Evolutionary conservation across 371 early-diverging fungal genomes (phyloP).

Genomic region (Entomophthora muscae): DNA sequence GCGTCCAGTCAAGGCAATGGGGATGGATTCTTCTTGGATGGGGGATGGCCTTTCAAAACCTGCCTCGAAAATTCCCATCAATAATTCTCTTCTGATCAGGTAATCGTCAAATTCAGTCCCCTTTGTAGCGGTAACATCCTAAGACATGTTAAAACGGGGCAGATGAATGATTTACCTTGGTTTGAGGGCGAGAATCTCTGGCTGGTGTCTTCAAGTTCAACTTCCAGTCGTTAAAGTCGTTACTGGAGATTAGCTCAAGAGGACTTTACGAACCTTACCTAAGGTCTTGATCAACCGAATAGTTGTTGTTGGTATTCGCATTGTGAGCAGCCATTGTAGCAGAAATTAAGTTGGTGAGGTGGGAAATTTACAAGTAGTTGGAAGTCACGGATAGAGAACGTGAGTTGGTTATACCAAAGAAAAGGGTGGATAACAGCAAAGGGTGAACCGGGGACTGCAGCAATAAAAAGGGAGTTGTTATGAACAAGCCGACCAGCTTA

Average conservation of each 20-base stretch:
- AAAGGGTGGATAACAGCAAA: too few species aligned
- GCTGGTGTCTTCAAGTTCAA: slow-evolving; percentile 45
- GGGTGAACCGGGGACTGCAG: too few species aligned
- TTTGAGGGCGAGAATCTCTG: slow-evolving; percentile 77
- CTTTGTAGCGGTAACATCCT: slow-evolving; percentile 89
- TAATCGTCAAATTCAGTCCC: slow-evolving; percentile 97
- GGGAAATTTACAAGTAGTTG: too few species aligned
- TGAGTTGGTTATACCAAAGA: too few species aligned
- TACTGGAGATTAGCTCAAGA: slow-evolving; percentile 17
- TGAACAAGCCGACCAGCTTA: too few species aligned
- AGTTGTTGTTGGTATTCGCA: too few species aligned
- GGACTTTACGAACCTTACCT: too few species aligned
- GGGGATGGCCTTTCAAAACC: slow-evolving; percentile 97
- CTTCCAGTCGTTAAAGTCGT: slow-evolving; percentile 59
- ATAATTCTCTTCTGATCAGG: slow-evolving; percentile 83
- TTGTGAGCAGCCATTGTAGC: too few species aligned
- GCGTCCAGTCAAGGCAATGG: slow-evolving; percentile 85
- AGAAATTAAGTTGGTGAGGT: too few species aligned
- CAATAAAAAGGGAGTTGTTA: too few species aligned
- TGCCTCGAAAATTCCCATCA: slow-evolving; percentile 97
- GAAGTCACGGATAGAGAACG: too few species aligned
- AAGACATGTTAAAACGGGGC: background rate
- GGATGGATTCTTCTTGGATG: slow-evolving; percentile 98
- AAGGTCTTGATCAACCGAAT: too few species aligned
- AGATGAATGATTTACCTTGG: slow-evolving; percentile 29